These are phyloP conservation scores for Aspergillus intermedius DNA, from an alignment of 2,329 filamentous ascomycete genomes.

Conservation along the genomic window DNA sequence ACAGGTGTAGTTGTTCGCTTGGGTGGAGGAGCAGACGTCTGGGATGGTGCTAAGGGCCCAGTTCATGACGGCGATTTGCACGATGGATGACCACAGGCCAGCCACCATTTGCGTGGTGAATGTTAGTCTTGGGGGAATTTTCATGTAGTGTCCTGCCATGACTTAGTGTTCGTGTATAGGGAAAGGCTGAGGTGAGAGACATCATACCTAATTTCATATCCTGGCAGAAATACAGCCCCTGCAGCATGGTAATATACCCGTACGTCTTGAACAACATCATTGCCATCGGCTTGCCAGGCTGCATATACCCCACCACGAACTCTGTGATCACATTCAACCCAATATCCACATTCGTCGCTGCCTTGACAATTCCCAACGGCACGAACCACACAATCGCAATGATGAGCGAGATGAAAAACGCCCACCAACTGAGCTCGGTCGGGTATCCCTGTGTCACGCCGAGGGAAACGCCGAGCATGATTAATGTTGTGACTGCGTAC, in stretches of 20 bases:
- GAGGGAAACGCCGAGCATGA: conserved; percentile 47
- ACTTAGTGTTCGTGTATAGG: background rate
- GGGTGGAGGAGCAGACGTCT: conserved; percentile 56
- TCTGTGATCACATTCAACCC: conserved; percentile 69
- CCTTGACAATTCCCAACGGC: conserved; percentile 58
- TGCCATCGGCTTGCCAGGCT: conserved; percentile 62
- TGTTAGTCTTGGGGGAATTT: conserved; percentile 44
- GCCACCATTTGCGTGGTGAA: conserved; percentile 48
- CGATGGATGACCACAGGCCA: conserved; percentile 45
- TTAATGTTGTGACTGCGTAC: conserved; percentile 22
- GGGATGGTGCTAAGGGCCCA: conserved; percentile 52
- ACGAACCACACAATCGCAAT: conserved; percentile 60
- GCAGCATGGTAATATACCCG: conserved; percentile 61
- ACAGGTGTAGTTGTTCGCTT: conserved; percentile 54
- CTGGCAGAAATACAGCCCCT: conserved; percentile 59
- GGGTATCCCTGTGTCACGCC: conserved; percentile 49
- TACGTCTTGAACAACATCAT: conserved; percentile 78
- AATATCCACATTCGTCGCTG: conserved; percentile 60
- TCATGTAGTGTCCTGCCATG: conserved; percentile 55
- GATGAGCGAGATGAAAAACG: conserved; percentile 59
- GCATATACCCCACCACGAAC: conserved; percentile 66
- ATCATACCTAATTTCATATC: conserved; percentile 55
- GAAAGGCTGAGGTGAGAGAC: too few relatives aligned
- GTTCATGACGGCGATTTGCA: conserved; percentile 42
- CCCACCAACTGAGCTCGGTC: conserved; percentile 67